Evolutionary conservation across 176 grass and related monocot species (phyloP), one percentile per base, ranked within the genome.

Genomic region (Zoysia japonica): DNA sequence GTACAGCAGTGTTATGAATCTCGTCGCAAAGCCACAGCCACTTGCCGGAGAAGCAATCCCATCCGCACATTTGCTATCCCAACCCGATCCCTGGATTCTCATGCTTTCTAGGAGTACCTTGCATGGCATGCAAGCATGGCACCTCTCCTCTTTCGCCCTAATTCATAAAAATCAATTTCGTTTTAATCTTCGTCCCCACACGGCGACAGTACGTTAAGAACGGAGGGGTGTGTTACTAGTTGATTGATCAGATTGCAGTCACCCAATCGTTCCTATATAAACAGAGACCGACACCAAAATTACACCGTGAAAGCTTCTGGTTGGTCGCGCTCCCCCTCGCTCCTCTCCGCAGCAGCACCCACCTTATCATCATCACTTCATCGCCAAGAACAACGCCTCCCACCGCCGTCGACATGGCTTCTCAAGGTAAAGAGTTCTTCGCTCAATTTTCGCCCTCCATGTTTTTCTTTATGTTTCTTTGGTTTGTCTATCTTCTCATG

Each of bases 291-390:
- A 13, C 1, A 46, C 41, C 41, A 47, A 78, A 70, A 78, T 45
- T 63, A 46, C 38, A 39, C 66, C 40, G 40, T 78, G 76, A 47
- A 45, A 61, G 10, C 71, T 19, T 64, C 77, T 8, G 86, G 63
- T 88, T 76, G 76, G 81, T 88, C 70, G 55, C 76, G 41, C 48
- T 84, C 45, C 9, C 46, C 6, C 62, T 4, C 47, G 17, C 44
- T 83, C 55, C 80, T 83, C 80, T 78, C 70, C 86, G 70, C 82
- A 75, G 28, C 28, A 28, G 28, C 28, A 28, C 28, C 28, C 28
- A 28, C 82, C 87, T 88, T 88, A 88, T 88, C 87, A 55, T 64
- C 81, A 63, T 75, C 74, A 19, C 5, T 59, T 52, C 72, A 38
- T 43, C 64, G 5, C 59, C 13, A 37, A 11, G 35, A 49, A 9